Evolutionary conservation across 23 red algal genomes (phyloP).

Genomic region (Gracilaria caudata): DNA sequence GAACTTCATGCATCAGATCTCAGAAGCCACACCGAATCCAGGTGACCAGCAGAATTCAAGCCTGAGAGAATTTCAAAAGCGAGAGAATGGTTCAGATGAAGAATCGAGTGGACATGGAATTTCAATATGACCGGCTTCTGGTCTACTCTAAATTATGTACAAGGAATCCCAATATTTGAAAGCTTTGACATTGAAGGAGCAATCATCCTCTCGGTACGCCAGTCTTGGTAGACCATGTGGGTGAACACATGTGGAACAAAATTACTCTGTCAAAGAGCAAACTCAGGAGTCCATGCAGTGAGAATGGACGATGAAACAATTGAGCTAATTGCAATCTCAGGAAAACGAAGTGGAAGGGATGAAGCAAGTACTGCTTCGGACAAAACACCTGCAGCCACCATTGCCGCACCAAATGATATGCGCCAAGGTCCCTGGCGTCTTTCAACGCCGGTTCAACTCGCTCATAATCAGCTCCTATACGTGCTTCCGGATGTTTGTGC

Average conservation of each 20-base stretch:
- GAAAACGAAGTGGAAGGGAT: slow-evolving; percentile 35
- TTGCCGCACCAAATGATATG: neutral
- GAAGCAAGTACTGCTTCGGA: slow-evolving; percentile 48
- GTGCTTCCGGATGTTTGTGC: slow-evolving; percentile 19
- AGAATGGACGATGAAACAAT: slow-evolving; percentile 41
- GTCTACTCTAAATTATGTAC: slow-evolving; percentile 9
- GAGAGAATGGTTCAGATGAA: slow-evolving; percentile 14
- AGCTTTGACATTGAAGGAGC: slow-evolving; percentile 8
- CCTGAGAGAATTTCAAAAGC: slow-evolving; percentile 31
- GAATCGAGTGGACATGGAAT: slow-evolving; percentile 15
- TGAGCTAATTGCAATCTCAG: slow-evolving; percentile 22
- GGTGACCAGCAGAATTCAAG: slow-evolving; percentile 26
- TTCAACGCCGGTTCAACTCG: slow-evolving; percentile 29
- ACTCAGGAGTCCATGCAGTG: neutral
- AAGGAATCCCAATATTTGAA: slow-evolving; percentile 5
- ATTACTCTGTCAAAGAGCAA: neutral
- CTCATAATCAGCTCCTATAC: slow-evolving; percentile 34
- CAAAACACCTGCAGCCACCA: slow-evolving; percentile 41
- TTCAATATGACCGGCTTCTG: slow-evolving; percentile 32
- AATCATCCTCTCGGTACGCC: slow-evolving; percentile 24
- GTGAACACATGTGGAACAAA: slow-evolving; percentile 60
- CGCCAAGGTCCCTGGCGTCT: neutral
- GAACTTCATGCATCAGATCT: slow-evolving; percentile 30
- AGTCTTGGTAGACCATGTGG: slow-evolving; percentile 42
- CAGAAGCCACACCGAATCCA: slow-evolving; percentile 38